phyloP scores from a whole-genome alignment of 495 filamentous ascomycete genomes.

The Hyphodiscus hymeniophilus region DNA sequence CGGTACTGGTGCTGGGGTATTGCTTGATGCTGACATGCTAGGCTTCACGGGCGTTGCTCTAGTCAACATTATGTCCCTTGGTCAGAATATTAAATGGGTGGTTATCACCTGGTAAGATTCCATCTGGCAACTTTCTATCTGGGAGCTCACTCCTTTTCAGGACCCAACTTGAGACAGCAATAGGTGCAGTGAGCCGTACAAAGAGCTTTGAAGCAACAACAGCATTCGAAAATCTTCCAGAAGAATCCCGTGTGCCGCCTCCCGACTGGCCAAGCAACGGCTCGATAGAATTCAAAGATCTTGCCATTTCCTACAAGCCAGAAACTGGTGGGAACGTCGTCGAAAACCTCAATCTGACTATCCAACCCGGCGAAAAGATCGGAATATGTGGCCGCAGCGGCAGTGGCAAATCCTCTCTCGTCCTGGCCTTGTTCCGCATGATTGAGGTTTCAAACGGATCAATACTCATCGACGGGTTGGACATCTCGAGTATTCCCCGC shows the following conservation, averaged over 20 bases:
- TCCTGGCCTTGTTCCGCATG: constrained; percentile 27
- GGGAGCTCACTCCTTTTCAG: too few relatives aligned
- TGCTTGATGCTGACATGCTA: constrained; percentile 20
- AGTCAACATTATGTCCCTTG: constrained; percentile 2
- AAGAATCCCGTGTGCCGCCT: too few relatives aligned
- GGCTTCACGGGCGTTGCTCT: constrained; percentile 45
- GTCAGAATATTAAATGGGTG: constrained; percentile 20
- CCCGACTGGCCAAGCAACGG: background rate
- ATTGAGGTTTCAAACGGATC: constrained; percentile 18
- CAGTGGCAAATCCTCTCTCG: constrained; percentile 25
- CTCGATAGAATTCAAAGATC: background rate
- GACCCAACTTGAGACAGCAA: constrained; percentile 28
- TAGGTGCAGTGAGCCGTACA: background rate
- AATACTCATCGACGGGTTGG: constrained; percentile 28
- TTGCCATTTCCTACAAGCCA: constrained; percentile 27
- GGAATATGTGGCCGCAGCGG: constrained; percentile 3
- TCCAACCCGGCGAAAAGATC: constrained; percentile 10
- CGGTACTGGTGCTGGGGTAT: too few relatives aligned
- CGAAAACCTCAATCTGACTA: constrained; percentile 21
- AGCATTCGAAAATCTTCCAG: too few relatives aligned
- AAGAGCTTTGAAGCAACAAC: background rate
- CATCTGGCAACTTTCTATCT: constrained; percentile 34
- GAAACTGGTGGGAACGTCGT: constrained; percentile 23
- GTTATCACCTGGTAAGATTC: constrained; percentile 32
- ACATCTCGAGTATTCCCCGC: constrained; percentile 23